Conservation (phyloP, 768 basidiomycete genomes). For the Podaxis sp. region DNA sequence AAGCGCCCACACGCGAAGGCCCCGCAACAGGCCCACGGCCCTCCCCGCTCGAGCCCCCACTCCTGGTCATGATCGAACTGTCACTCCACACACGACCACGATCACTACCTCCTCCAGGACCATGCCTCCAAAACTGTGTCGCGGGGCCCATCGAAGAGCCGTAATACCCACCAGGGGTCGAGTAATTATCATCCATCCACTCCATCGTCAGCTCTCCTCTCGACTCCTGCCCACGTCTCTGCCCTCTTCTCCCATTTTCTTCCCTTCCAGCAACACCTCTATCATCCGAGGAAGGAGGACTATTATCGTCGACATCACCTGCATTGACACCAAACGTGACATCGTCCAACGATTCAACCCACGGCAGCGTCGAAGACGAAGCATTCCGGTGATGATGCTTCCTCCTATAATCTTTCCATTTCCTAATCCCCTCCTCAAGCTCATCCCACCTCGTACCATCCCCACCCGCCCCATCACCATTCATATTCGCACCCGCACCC, state of each 20-base stretch:
- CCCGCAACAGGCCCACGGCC: neutral
- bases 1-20: neutral
- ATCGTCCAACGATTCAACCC: slow-evolving; percentile 11
- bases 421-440: neutral
- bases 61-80: neutral
- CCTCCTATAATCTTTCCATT: slow-evolving; percentile 2
- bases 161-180: slow-evolving; percentile 11
- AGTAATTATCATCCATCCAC: slow-evolving; percentile 12
- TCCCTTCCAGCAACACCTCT: too few relatives aligned
- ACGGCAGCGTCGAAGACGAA: slow-evolving; percentile 8
- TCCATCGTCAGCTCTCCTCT: slow-evolving; percentile 9
- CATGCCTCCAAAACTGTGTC: slow-evolving; percentile 11
- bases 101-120: neutral
- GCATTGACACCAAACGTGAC: neutral
- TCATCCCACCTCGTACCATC: neutral
- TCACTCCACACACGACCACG: neutral
- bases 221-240: neutral
- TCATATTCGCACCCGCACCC: neutral
- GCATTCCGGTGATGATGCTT: neutral
- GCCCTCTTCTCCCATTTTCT: neutral
- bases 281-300: neutral
- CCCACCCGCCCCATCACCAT: neutral
- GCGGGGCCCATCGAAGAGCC: slow-evolving; percentile 11
- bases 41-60: neutral
- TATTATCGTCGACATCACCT: neutral